Percentiles rank a stretch among this genome's conserved stretches.
These are phyloP conservation scores for Miscanthus lutarioriparius DNA, from an alignment of 176 grass and related monocot genomes.

Conservation along the genomic window DNA sequence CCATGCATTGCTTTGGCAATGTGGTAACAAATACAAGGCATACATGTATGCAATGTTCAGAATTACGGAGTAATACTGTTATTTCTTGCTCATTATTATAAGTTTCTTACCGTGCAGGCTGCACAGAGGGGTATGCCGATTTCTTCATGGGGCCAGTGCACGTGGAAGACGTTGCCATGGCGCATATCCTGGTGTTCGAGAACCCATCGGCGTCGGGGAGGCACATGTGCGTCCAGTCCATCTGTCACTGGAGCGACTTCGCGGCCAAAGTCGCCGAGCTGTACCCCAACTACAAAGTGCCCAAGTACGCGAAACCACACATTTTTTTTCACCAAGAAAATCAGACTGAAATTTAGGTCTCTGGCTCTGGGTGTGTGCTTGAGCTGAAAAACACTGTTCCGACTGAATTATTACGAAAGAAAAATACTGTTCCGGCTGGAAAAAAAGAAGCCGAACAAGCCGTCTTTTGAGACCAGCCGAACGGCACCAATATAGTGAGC, in stretches of 20 bases:
- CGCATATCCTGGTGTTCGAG: constrained; percentile 72
- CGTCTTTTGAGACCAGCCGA: too few relatives aligned
- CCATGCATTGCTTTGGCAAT: neutral
- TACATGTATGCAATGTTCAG: neutral
- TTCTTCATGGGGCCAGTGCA: constrained; percentile 76
- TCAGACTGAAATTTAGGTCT: neutral
- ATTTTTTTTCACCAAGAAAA: neutral
- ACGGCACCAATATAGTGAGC: too few relatives aligned
- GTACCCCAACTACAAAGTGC: constrained; percentile 71
- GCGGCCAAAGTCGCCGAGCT: constrained; percentile 65
- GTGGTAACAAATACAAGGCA: neutral
- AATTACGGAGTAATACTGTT: neutral
- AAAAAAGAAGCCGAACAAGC: too few relatives aligned
- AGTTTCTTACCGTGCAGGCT: constrained; percentile 41
- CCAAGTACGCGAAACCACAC: constrained; percentile 40
- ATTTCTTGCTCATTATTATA: neutral
- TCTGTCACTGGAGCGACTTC: constrained; percentile 79
- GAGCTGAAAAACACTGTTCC: too few relatives aligned
- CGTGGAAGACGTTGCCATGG: constrained; percentile 78
- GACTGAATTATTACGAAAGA: too few relatives aligned
- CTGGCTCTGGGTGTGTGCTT: too few relatives aligned
- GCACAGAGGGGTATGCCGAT: constrained; percentile 60
- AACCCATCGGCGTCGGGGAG: constrained; percentile 69
- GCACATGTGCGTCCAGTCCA: constrained; percentile 72
- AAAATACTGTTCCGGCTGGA: too few relatives aligned